phyloP scores from a whole-genome alignment of 768 basidiomycete genomes.

The Suillus bovinus region DNA sequence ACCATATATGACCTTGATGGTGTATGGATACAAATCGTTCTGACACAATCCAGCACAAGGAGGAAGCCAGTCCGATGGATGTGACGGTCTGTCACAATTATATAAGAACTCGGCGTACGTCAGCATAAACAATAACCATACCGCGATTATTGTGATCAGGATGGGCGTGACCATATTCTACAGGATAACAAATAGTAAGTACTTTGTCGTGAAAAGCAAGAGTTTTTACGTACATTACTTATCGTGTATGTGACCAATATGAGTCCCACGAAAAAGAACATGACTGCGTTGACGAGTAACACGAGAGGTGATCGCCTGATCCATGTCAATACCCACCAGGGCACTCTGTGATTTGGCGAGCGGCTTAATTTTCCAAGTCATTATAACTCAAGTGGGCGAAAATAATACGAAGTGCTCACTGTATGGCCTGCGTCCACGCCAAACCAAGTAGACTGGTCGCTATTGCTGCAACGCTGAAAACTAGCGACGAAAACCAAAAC shows the following conservation, averaged over 20 bases:
- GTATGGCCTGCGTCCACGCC: constrained; percentile 48
- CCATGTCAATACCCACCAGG: constrained; percentile 74
- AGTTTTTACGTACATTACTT: constrained; percentile 47
- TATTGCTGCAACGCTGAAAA: constrained; percentile 45
- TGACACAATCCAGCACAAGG: constrained; percentile 53
- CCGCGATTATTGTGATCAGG: constrained; percentile 74
- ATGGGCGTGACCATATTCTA: constrained; percentile 65
- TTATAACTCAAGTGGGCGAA: constrained; percentile 14
- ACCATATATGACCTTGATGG: constrained; percentile 52
- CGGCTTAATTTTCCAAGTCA: constrained; percentile 37
- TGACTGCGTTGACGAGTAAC: constrained; percentile 80
- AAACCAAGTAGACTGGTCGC: constrained; percentile 44
- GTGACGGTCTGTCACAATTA: constrained; percentile 30
- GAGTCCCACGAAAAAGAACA: constrained; percentile 78
- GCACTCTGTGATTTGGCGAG: constrained; percentile 54
- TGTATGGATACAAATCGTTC: constrained; percentile 50
- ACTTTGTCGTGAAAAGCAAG: constrained; percentile 15
- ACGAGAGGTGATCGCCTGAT: constrained; percentile 83
- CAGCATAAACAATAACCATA: constrained; percentile 13
- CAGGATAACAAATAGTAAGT: constrained; percentile 9
- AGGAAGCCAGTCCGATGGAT: constrained; percentile 45
- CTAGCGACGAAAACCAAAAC: constrained; percentile 47
- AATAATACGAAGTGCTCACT: constrained; percentile 30
- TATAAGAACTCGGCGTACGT: constrained; percentile 15
- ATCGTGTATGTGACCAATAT: constrained; percentile 79